Percentiles rank a stretch among this genome's conserved stretches.
phyloP scores from a whole-genome alignment of 352 stramenopile species.

The Phytophthora sansomeana region DNA sequence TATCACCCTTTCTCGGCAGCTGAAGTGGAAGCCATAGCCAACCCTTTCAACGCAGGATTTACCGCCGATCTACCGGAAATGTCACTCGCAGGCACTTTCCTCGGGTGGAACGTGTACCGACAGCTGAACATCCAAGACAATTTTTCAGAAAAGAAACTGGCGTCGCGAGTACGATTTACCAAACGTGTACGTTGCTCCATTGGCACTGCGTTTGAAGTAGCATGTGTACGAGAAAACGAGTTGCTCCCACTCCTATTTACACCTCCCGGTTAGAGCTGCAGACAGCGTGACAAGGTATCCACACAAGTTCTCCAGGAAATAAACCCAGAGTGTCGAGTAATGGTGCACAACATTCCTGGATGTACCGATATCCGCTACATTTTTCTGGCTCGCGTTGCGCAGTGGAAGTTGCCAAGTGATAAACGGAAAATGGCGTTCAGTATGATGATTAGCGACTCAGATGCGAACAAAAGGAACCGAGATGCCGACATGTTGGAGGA shows the following conservation, averaged over 20 bases:
- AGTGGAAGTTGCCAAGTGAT: background rate
- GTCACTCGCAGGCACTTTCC: conserved; percentile 10
- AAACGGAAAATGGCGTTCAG: background rate
- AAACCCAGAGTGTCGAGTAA: background rate
- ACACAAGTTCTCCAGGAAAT: background rate
- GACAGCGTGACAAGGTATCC: background rate
- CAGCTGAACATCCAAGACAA: background rate
- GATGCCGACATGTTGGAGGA: background rate
- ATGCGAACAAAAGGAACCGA: conserved; percentile 20
- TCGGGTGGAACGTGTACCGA: conserved; percentile 24
- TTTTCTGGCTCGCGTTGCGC: background rate
- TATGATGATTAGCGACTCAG: conserved; percentile 29
- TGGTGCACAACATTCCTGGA: background rate
- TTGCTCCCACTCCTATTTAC: background rate
- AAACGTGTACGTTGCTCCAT: conserved; percentile 1
- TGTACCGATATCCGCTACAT: background rate
- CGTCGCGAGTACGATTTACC: background rate
- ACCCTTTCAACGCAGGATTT: too few relatives aligned
- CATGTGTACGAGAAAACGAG: background rate
- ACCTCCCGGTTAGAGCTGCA: background rate
- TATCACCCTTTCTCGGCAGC: too few relatives aligned
- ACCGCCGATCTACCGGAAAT: too few relatives aligned
- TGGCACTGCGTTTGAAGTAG: conserved; percentile 1
- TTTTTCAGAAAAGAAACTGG: background rate
- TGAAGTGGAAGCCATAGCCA: background rate